These are phyloP conservation scores for Teratosphaeria epicoccoides DNA, from an alignment of 2,329 filamentous ascomycete species.

Conservation along the genomic window DNA sequence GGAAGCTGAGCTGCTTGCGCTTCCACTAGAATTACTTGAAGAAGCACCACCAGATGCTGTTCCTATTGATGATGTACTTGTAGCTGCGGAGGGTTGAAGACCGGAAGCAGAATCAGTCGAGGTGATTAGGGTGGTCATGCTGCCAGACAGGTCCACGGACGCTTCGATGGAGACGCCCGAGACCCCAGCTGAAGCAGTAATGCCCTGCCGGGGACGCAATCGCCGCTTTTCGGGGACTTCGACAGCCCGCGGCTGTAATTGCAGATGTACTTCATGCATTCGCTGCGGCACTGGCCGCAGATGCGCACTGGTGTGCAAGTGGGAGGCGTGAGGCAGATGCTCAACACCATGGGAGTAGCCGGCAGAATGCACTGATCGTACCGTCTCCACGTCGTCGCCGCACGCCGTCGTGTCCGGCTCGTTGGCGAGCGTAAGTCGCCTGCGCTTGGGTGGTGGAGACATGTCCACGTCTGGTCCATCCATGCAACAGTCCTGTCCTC, in stretches of 20 bases:
- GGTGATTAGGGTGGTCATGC: slow-evolving; percentile 6
- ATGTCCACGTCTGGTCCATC: slow-evolving; percentile 17
- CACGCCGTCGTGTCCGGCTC: slow-evolving; percentile 7
- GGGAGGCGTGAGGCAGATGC: slow-evolving; percentile 4
- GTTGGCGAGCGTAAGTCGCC: slow-evolving; percentile 11
- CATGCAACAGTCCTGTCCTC: slow-evolving; percentile 1
- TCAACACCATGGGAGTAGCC: slow-evolving; percentile 10
- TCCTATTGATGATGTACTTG: slow-evolving; percentile 1
- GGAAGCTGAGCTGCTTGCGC: not conserved
- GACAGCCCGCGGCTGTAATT: slow-evolving; percentile 10
- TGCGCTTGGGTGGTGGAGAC: slow-evolving; percentile 21
- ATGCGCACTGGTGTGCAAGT: not conserved
- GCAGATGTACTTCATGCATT: slow-evolving; percentile 14
- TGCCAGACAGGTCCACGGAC: slow-evolving; percentile 6
- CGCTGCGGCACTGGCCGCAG: slow-evolving; percentile 9
- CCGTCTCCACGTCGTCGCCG: slow-evolving; percentile 7
- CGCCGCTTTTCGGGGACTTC: slow-evolving; percentile 5
- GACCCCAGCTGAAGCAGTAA: slow-evolving; percentile 5
- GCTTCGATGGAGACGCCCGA: slow-evolving; percentile 6
- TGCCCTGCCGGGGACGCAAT: slow-evolving; percentile 14
- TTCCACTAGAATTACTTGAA: not conserved
- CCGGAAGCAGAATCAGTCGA: slow-evolving; percentile 2
- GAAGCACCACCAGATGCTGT: not conserved
- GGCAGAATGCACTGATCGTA: not conserved
- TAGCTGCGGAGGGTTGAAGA: not conserved